Conservation (phyloP, 495 filamentous ascomycete species). For the Hypoxylon lienhwacheense region DNA sequence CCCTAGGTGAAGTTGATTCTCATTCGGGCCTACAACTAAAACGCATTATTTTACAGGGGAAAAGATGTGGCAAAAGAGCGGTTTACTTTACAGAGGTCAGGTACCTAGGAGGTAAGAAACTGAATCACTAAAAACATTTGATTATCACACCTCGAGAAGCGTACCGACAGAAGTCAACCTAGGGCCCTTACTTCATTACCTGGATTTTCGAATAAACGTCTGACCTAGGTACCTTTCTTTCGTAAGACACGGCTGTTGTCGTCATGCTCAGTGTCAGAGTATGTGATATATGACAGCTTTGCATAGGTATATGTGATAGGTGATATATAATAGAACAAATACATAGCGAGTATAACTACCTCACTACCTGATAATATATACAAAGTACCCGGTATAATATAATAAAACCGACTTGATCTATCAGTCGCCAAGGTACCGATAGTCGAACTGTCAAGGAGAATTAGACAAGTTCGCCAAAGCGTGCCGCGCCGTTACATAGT, state of each 20-base stretch:
- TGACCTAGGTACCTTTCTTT: constrained; percentile 34
- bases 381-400: too few relatives aligned
- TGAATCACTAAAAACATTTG: constrained; percentile 35
- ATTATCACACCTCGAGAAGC: constrained; percentile 17
- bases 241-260: constrained; percentile 20
- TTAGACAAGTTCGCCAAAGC: constrained; percentile 16
- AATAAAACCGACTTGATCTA: not conserved
- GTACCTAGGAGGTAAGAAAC: constrained; percentile 26
- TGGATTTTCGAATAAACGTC: constrained; percentile 27
- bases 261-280: constrained; percentile 17
- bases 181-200: too few relatives aligned
- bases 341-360: not conserved
- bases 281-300: constrained; percentile 18
- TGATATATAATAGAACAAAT: not conserved
- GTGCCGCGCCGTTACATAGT: constrained; percentile 15
- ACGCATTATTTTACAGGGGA: constrained; percentile 24
- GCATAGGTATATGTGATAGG: not conserved
- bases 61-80: constrained; percentile 7
- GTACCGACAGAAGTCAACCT: constrained; percentile 12
- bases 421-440: constrained; percentile 23
- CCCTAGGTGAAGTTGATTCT: constrained; percentile 31
- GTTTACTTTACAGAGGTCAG: too few relatives aligned
- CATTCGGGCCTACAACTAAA: constrained; percentile 34
- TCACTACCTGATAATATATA: too few relatives aligned
- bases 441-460: constrained; percentile 13